These are phyloP conservation scores for Tuber calosporum DNA, from an alignment of 495 filamentous ascomycete genomes.

Conservation along the genomic window DNA sequence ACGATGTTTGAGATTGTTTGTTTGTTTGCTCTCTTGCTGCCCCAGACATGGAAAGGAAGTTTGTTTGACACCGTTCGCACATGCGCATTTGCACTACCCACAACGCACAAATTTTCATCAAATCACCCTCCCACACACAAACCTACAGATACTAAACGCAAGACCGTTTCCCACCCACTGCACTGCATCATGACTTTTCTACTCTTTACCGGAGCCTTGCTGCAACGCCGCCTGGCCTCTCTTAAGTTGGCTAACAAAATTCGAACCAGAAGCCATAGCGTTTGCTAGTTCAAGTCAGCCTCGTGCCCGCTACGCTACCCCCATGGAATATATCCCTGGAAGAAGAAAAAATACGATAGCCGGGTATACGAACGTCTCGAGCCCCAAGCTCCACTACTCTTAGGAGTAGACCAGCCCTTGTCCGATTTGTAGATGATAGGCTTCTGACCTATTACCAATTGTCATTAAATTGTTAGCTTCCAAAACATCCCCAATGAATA, in stretches of 20 bases:
- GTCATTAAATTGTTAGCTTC: conserved; percentile 3
- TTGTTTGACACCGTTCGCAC: background rate
- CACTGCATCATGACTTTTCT: background rate
- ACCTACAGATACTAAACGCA: background rate
- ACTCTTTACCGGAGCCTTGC: conserved; percentile 2
- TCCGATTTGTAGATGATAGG: conserved; percentile 40
- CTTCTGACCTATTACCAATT: conserved; percentile 27
- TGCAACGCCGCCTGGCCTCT: conserved; percentile 35
- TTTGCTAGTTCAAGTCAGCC: conserved; percentile 28
- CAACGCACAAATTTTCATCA: background rate
- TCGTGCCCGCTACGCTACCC: background rate
- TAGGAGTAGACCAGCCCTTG: conserved; percentile 39
- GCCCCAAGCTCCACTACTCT: conserved; percentile 33
- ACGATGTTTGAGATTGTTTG: background rate
- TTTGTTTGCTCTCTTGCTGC: background rate
- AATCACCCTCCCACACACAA: conserved; percentile 1
- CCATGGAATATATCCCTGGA: background rate
- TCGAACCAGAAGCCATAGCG: conserved; percentile 34
- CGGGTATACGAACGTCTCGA: conserved; percentile 25
- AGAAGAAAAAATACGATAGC: background rate
- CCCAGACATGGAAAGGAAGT: background rate
- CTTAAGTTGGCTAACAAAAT: conserved; percentile 36
- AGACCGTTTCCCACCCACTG: background rate
- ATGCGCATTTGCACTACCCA: background rate
- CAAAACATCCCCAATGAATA: background rate